Evolutionary conservation across 2,329 filamentous ascomycete genomes (phyloP).

Genomic region (Colletotrichum brevisporum): DNA sequence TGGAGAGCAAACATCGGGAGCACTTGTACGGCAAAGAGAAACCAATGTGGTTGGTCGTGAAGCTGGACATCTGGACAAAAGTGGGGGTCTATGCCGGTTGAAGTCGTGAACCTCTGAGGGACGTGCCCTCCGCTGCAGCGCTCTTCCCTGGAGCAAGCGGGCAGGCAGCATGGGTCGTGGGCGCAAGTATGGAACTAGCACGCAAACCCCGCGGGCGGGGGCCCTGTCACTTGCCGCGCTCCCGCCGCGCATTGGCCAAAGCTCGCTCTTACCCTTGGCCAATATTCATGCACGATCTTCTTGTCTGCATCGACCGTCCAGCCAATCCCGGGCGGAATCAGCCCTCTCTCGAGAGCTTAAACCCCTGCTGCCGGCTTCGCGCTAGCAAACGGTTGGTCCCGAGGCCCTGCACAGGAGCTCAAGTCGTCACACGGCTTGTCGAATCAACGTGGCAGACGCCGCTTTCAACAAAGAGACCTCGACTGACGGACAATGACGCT

Average conservation of each 20-base stretch:
- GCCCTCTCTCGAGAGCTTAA: slow-evolving; percentile 45
- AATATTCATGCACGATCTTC: slow-evolving; percentile 49
- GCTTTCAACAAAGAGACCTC: slow-evolving; percentile 25
- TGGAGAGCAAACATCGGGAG: slow-evolving; percentile 13
- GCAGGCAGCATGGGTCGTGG: neutral
- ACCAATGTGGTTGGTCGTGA: slow-evolving; percentile 18
- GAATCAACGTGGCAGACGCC: slow-evolving; percentile 51
- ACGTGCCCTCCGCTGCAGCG: slow-evolving; percentile 35
- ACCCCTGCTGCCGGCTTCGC: slow-evolving; percentile 49
- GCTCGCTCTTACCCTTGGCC: slow-evolving; percentile 41
- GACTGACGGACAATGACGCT: slow-evolving; percentile 32
- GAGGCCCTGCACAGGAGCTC: slow-evolving; percentile 61
- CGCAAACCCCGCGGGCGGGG: slow-evolving; percentile 39
- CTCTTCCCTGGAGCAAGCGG: slow-evolving; percentile 15
- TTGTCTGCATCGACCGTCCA: slow-evolving; percentile 42
- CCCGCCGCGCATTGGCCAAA: slow-evolving; percentile 37
- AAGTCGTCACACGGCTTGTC: slow-evolving; percentile 59
- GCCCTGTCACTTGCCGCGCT: slow-evolving; percentile 33
- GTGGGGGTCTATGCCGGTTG: neutral
- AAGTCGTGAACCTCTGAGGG: slow-evolving; percentile 19
- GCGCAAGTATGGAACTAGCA: neutral
- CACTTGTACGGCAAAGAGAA: slow-evolving; percentile 20
- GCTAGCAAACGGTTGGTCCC: slow-evolving; percentile 62
- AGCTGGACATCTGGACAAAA: neutral
- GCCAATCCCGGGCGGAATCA: slow-evolving; percentile 58